phyloP scores from a whole-genome alignment of 129 eudicot species.

The Flaveria robusta region DNA sequence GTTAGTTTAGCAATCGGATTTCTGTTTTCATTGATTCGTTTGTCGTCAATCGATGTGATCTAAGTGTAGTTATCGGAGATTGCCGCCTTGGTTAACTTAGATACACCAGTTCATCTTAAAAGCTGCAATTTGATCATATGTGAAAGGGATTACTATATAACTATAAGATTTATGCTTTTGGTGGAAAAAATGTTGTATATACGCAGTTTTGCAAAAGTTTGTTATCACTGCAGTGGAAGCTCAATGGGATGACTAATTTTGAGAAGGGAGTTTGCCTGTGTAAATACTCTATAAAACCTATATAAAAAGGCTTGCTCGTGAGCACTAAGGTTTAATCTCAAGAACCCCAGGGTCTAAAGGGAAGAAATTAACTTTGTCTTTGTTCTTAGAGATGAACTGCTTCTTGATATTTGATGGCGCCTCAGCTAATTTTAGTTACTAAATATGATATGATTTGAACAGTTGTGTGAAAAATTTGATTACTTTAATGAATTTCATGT shows the following conservation, averaged over 20 bases:
- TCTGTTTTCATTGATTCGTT: background rate
- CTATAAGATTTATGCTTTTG: background rate
- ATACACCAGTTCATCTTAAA: background rate
- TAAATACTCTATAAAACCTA: background rate
- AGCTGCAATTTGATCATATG: background rate
- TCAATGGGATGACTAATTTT: background rate
- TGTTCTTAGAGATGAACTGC: background rate
- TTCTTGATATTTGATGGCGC: background rate
- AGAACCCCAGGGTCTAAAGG: background rate
- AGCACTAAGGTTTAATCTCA: slow-evolving; percentile 10
- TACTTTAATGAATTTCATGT: background rate
- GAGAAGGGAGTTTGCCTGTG: slow-evolving; percentile 4
- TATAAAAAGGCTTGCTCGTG: background rate
- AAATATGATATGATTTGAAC: background rate
- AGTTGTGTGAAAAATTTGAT: background rate
- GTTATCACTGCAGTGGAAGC: slow-evolving; percentile 10
- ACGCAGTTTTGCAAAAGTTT: background rate
- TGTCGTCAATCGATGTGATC: slow-evolving; percentile 18
- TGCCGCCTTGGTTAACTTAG: background rate
- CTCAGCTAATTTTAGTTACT: slow-evolving; percentile 3
- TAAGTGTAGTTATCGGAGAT: background rate
- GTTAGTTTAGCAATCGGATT: slow-evolving; percentile 3
- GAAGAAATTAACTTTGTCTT: background rate
- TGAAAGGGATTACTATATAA: background rate
- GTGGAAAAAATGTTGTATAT: background rate